A percentile compares a stretch with the other conserved stretches of the same genome.
These are phyloP conservation scores for Tetracladium marchalianum DNA, from an alignment of 495 filamentous ascomycete genomes.

Conservation along the genomic window DNA sequence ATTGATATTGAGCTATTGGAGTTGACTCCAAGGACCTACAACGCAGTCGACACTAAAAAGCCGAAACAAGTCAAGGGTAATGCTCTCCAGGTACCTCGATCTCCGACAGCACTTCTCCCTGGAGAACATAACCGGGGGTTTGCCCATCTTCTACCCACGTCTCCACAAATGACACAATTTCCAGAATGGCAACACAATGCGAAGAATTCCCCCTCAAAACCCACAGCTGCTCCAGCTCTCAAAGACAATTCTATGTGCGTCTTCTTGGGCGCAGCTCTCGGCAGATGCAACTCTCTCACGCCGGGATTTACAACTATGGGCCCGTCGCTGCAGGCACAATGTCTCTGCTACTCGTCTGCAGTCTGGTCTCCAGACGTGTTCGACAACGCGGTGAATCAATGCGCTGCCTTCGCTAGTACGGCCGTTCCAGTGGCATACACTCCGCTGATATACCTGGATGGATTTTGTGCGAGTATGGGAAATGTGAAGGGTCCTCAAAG, in stretches of 20 bases:
- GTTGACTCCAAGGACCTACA: too few species aligned
- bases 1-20: too few species aligned
- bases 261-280: constrained; percentile 10
- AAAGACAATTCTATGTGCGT: constrained; percentile 2
- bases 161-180: too few species aligned
- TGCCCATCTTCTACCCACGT: too few species aligned
- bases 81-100: too few species aligned
- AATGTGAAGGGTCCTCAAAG: background rate
- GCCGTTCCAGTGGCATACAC: constrained; percentile 4
- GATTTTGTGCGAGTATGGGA: constrained; percentile 12
- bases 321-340: constrained; percentile 11
- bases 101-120: too few species aligned
- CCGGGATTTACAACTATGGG: constrained; percentile 12
- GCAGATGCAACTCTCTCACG: constrained; percentile 9
- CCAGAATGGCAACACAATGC: too few species aligned
- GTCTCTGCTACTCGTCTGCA: constrained; percentile 15
- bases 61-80: too few species aligned
- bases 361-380: constrained; percentile 11
- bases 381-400: constrained; percentile 9
- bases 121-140: too few species aligned
- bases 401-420: constrained; percentile 10
- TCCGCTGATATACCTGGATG: constrained; percentile 4
- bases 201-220: background rate
- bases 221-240: background rate
- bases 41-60: too few species aligned